Evolutionary conservation across 345 rosid genomes (phyloP), one percentile per base, ranked within the genome.

Genomic region (Lumnitzera racemosa): DNA sequence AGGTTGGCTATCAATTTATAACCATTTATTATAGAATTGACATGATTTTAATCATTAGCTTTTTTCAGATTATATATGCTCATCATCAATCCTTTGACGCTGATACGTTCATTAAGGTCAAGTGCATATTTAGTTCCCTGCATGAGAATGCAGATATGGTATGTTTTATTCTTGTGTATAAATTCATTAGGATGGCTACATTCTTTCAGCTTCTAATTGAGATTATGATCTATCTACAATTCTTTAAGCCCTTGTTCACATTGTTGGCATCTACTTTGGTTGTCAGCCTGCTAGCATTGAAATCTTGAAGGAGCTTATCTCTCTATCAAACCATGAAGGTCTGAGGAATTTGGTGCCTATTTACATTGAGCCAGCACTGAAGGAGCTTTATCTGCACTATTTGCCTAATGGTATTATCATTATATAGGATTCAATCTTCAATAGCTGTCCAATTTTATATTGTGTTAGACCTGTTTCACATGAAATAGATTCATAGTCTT

Each of bases 41-140:
- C 27, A n/a, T 31, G 7, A 52, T 20, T 20, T 55, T 79, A 24
- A 61, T 65, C 15, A 61, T 62, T 16, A 60, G 49, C 64, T 61
- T n/a, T 62, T 70, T 71, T 62, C 80, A 92, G 97, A 85, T 92
- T 20, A 70, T 92, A 54, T 75, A 70, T 74, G 76, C 88, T 29
- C 94, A 92, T 73, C 59, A 72, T 59, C 82, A 81, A 67, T 78
- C 86, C 48, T 92, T 79, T 76, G 80, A 74, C 61, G 76, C 77
- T 54, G 88, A 76, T 51, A 76, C 57, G 15, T 89, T 85, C 70
- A 74, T 67, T 62, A 73, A 59, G 58, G 82, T 92, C 69, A 76
- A 72, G 72, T 72, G 83, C 58, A 73, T 76, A 27, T 73, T 87
- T 68, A 55, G 51, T 74, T 73, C 81, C 31, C 64, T 76, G 61